Percentiles rank a stretch among this genome's conserved stretches.
These are phyloP conservation scores for Trichoderma cornu-damae DNA, from an alignment of 2,329 filamentous ascomycete genomes.

Conservation along the genomic window DNA sequence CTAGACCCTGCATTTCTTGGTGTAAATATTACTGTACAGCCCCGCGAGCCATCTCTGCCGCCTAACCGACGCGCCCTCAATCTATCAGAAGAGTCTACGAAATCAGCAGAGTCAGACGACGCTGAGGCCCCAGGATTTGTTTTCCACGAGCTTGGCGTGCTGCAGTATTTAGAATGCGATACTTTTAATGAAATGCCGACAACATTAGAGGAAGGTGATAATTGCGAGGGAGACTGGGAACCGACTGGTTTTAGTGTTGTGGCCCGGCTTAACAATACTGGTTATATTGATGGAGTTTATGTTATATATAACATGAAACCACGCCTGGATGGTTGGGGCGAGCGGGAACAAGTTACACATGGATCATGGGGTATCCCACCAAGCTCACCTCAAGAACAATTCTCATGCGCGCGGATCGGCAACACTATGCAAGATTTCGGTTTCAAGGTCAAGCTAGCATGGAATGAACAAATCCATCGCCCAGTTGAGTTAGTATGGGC, in stretches of 20 bases:
- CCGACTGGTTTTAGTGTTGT: conserved; percentile 1
- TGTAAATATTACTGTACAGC: neutral
- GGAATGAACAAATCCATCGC: neutral
- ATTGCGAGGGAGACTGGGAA: neutral
- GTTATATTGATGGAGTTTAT: neutral
- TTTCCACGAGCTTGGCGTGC: conserved; percentile 7
- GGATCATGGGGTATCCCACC: neutral
- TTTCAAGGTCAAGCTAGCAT: neutral
- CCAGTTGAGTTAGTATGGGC: conserved; percentile 6
- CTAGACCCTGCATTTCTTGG: neutral
- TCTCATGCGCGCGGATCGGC: conserved; percentile 6
- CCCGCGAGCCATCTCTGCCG: neutral
- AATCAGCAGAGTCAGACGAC: neutral
- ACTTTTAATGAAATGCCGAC: neutral
- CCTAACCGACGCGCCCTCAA: neutral
- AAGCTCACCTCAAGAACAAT: neutral
- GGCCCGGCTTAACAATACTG: neutral
- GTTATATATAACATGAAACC: neutral
- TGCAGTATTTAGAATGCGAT: conserved; percentile 4
- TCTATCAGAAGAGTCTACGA: conserved; percentile 4
- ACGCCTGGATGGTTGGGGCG: neutral
- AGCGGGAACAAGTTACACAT: neutral
- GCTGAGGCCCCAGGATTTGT: conserved; percentile 5
- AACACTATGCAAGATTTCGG: neutral
- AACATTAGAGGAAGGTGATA: neutral